Conservation (phyloP, 768 basidiomycete genomes). For the Infundibulicybe gibba region DNA sequence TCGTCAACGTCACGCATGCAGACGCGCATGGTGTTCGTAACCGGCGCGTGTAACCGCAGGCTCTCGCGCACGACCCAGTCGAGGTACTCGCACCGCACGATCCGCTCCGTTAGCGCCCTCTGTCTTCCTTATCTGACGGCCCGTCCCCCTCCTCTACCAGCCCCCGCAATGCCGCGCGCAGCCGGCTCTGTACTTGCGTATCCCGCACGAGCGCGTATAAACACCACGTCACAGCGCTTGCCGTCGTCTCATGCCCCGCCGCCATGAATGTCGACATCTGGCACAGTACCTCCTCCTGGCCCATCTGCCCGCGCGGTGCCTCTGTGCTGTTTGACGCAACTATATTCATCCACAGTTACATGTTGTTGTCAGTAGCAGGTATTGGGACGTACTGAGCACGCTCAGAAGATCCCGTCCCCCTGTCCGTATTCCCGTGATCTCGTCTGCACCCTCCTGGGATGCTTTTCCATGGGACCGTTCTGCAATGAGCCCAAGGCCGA, state of each 20-base stretch:
- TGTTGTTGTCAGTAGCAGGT: constrained; percentile 1
- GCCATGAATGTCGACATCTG: constrained; percentile 65
- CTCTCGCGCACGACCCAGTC: constrained; percentile 61
- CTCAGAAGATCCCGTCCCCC: constrained; percentile 53
- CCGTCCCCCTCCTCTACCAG: constrained; percentile 3
- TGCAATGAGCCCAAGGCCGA: constrained; percentile 52
- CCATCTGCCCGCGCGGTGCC: constrained; percentile 43
- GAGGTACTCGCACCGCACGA: constrained; percentile 48
- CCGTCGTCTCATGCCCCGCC: constrained; percentile 64
- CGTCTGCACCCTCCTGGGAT: constrained; percentile 1
- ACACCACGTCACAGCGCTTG: constrained; percentile 58
- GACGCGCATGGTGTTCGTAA: constrained; percentile 58
- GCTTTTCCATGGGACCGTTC: constrained; percentile 26
- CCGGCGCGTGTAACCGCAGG: constrained; percentile 51
- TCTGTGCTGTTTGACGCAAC: constrained; percentile 58
- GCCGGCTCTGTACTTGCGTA: constrained; percentile 37
- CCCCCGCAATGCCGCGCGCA: constrained; percentile 42
- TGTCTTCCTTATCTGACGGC: constrained; percentile 13
- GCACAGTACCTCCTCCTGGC: constrained; percentile 52
- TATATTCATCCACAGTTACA: constrained; percentile 12
- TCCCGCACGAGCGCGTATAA: constrained; percentile 49
- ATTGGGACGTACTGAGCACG: constrained; percentile 38
- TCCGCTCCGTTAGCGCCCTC: constrained; percentile 15
- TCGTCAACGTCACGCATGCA: constrained; percentile 40
- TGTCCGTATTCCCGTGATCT: constrained; percentile 25